phyloP scores from a whole-genome alignment of 2,329 filamentous ascomycete species.

The Aspergillus sp. region DNA sequence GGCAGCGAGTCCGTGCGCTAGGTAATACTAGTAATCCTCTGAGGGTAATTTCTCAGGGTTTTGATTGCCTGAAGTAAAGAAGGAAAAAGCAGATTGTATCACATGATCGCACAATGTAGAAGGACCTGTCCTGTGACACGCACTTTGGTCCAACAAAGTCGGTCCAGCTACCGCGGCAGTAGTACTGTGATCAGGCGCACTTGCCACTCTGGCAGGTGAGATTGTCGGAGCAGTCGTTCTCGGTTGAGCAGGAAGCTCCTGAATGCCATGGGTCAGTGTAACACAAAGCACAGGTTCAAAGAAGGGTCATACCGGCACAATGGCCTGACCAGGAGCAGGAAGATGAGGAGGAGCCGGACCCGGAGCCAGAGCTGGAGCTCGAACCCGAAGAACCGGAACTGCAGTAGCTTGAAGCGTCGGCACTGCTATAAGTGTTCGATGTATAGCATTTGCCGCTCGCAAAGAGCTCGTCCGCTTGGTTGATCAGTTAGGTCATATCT shows the following conservation, averaged over 20 bases:
- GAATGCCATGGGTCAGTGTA: not conserved
- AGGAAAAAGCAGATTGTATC: too few relatives aligned
- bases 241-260: slow-evolving; percentile 5
- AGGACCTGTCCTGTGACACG: too few relatives aligned
- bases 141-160: too few relatives aligned
- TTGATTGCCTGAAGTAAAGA: too few relatives aligned
- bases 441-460: slow-evolving; percentile 5
- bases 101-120: too few relatives aligned
- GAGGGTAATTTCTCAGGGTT: too few relatives aligned
- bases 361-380: not conserved
- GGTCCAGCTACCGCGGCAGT: too few relatives aligned
- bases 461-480: not conserved
- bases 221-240: slow-evolving; percentile 6
- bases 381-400: not conserved
- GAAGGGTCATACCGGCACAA: not conserved
- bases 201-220: slow-evolving; percentile 1
- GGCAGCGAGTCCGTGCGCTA: too few relatives aligned
- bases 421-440: slow-evolving; percentile 2
- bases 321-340: not conserved
- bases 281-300: not conserved
- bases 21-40: too few relatives aligned
- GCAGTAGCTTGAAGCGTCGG: slow-evolving; percentile 1
- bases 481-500: not conserved
- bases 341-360: not conserved
- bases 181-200: not conserved